These are phyloP conservation scores for Chlorella variabilis DNA, from an alignment of 163 green algal species.

Conservation along the genomic window DNA sequence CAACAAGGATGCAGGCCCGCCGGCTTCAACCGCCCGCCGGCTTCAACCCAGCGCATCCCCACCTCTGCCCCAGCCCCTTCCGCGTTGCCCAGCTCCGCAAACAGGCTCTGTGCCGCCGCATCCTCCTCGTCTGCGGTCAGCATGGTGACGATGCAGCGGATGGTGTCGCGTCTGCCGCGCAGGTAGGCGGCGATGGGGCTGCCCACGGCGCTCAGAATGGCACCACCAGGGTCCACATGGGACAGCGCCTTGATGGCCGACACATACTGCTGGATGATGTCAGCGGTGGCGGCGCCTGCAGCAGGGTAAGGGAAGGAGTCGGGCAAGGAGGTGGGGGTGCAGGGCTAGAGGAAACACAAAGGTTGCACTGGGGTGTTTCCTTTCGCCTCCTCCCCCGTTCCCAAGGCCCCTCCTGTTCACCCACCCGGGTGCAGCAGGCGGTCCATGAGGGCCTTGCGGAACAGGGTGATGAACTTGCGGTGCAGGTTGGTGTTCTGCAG, in stretches of 20 bases:
- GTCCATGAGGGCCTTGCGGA: constrained; percentile 51
- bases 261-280: constrained; percentile 95
- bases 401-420: not conserved
- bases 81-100: constrained; percentile 67
- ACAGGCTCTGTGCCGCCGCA: constrained; percentile 44
- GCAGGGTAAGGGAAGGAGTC: not conserved
- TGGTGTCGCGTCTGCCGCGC: constrained; percentile 82
- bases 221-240: constrained; percentile 79
- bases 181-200: constrained; percentile 87
- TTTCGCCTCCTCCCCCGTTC: no score
- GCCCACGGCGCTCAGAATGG: constrained; percentile 81
- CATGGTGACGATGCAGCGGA: constrained; percentile 92
- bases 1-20: no score
- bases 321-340: not conserved
- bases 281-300: constrained; percentile 82
- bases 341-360: no score
- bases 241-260: constrained; percentile 81
- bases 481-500: constrained; percentile 77
- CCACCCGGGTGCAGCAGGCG: constrained; percentile 71
- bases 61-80: constrained; percentile 33
- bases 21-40: no score
- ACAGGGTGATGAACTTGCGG: constrained; percentile 47
- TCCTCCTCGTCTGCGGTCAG: constrained; percentile 80
- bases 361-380: no score
- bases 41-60: not conserved